phyloP scores from a whole-genome alignment of 306 rosid species.

The Ormosia semicastrata region DNA sequence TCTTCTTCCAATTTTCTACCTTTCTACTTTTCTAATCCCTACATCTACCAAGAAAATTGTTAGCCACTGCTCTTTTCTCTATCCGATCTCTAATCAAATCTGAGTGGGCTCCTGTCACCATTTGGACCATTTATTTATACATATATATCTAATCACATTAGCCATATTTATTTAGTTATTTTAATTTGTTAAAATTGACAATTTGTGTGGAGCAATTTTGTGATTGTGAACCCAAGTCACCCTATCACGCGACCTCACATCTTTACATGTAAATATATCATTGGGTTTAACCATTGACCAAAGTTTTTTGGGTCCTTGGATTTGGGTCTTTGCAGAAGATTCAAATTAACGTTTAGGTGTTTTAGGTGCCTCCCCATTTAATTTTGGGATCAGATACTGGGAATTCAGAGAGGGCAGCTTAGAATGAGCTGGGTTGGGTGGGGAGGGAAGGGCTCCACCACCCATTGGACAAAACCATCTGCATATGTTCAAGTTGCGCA shows the following conservation, averaged over 20 bases:
- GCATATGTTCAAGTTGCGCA: background rate
- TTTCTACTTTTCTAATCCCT: constrained; percentile 12
- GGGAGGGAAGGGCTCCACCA: constrained; percentile 17
- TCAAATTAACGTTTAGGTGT: constrained; percentile 7
- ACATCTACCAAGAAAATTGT: constrained; percentile 11
- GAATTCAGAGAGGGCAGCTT: background rate
- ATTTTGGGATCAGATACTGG: background rate
- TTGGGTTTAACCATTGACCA: background rate
- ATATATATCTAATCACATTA: background rate
- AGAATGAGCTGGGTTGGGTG: background rate
- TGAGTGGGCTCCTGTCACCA: constrained; percentile 41
- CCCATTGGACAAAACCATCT: background rate
- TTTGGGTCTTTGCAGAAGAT: background rate
- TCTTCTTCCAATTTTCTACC: background rate
- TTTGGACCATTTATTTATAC: background rate
- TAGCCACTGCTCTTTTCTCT: background rate
- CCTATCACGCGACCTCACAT: constrained; percentile 12
- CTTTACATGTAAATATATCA: background rate
- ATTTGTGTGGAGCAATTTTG: constrained; percentile 19
- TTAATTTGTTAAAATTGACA: background rate
- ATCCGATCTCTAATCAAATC: constrained; percentile 42
- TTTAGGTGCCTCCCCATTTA: constrained; percentile 23
- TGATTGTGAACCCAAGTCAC: constrained; percentile 19
- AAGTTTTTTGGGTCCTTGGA: background rate
- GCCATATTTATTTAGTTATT: background rate